Evolutionary conservation across 306 rosid species (phyloP).

Genomic region (Prunus kanzakura): DNA sequence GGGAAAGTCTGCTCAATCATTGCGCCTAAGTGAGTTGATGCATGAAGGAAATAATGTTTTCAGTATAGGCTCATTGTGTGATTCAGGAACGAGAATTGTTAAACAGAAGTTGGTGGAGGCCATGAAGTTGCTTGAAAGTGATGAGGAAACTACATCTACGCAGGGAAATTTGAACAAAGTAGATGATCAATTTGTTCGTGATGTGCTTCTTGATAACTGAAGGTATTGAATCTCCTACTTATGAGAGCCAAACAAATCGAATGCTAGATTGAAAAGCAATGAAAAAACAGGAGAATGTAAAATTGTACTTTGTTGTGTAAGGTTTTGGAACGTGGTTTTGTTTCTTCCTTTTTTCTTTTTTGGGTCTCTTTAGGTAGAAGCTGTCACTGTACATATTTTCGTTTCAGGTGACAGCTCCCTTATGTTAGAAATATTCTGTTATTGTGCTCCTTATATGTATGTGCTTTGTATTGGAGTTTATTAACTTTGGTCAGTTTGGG

Average conservation of each 20-base stretch:
- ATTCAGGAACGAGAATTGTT: conserved; percentile 9
- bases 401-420: not conserved
- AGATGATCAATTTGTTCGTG: not conserved
- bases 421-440: not conserved
- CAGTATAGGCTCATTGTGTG: conserved; percentile 10
- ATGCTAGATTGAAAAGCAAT: not conserved
- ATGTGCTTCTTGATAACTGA: conserved; percentile 6
- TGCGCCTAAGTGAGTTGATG: conserved; percentile 1
- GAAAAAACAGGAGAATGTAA: not conserved
- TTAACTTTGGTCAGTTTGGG: not conserved
- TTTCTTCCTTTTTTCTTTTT: not conserved
- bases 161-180: conserved; percentile 8
- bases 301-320: not conserved
- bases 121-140: conserved; percentile 15
- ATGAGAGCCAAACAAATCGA: no score
- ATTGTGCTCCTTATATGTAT: not conserved
- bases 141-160: conserved; percentile 1
- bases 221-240: not conserved
- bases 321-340: not conserved
- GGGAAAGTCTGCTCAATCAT: conserved; percentile 1
- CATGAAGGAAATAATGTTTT: conserved; percentile 17
- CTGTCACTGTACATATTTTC: not conserved
- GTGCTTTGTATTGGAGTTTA: not conserved
- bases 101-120: conserved; percentile 12
- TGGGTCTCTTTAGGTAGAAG: not conserved